Percentiles rank a stretch among this genome's conserved stretches.
Evolutionary conservation across 2,329 filamentous ascomycete species (phyloP).

Genomic region (Coniochaeta sp.): DNA sequence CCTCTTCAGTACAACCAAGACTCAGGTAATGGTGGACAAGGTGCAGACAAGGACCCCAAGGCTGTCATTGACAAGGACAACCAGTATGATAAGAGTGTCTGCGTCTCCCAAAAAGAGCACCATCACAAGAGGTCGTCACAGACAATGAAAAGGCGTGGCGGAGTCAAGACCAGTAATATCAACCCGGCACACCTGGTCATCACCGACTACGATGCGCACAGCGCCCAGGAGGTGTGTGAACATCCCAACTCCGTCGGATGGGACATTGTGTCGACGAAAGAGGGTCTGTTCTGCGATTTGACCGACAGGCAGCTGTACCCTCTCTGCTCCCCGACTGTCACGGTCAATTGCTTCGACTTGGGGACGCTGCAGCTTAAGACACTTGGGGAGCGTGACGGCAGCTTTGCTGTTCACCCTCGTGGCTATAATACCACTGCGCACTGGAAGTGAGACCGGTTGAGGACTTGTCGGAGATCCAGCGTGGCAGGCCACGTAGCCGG

Average conservation of each 20-base stretch:
- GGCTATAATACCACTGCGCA: no score
- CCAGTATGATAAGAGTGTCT: neutral
- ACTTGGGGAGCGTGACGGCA: neutral
- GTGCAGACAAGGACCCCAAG: neutral
- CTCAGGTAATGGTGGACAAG: neutral
- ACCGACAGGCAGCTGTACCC: neutral
- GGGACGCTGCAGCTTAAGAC: neutral
- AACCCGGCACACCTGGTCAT: neutral
- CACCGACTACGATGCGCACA: neutral
- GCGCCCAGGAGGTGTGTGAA: neutral
- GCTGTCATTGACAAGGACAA: neutral
- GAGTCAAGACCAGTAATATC: neutral
- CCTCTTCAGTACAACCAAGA: conserved; percentile 15
- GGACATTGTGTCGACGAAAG: neutral
- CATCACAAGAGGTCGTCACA: no score
- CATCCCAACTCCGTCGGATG: neutral
- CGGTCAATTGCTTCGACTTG: neutral
- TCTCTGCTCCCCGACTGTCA: neutral
- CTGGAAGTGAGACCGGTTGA: neutral
- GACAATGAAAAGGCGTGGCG: no score
- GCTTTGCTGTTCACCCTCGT: neutral
- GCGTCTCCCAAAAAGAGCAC: neutral
- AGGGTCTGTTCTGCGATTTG: neutral
- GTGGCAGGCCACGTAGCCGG: no score
- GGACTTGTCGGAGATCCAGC: no score